Conservation (phyloP, 2,329 filamentous ascomycete genomes). For the Passalora sequoiae region DNA sequence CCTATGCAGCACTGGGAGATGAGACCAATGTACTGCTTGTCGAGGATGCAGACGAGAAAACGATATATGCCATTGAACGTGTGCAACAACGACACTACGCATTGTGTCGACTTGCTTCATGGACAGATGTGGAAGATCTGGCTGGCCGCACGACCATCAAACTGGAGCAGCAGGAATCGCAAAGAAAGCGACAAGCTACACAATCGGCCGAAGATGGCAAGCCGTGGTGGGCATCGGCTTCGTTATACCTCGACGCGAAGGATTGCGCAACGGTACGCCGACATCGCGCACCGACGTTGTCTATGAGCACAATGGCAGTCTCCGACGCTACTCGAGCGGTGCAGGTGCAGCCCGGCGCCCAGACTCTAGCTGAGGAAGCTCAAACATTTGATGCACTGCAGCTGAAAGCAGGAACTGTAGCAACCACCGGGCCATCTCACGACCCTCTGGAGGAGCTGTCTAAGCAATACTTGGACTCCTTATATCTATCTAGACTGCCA, state of each 20-base stretch:
- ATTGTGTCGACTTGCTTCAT: conserved; percentile 62
- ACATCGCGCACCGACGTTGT: too few relatives aligned
- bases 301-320: too few relatives aligned
- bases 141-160: conserved; percentile 29
- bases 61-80: conserved; percentile 61
- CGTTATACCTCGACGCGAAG: conserved; percentile 10
- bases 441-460: conserved; percentile 29
- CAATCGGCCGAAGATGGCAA: conserved; percentile 10
- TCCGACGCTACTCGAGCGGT: too few relatives aligned
- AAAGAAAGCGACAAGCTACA: conserved; percentile 17
- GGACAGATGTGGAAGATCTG: conserved; percentile 58
- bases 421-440: too few relatives aligned
- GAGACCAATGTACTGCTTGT: conserved; percentile 56
- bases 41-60: conserved; percentile 51
- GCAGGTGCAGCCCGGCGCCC: too few relatives aligned
- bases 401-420: conserved; percentile 1
- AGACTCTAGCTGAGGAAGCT: too few relatives aligned
- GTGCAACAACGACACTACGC: conserved; percentile 59
- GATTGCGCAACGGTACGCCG: too few relatives aligned
- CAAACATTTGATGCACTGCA: too few relatives aligned
- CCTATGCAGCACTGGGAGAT: conserved; percentile 47
- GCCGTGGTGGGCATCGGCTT: conserved; percentile 26
- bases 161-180: conserved; percentile 27
- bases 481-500: conserved; percentile 58
- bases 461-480: conserved; percentile 39